phyloP scores from a whole-genome alignment of 169 alveolate genomes.

The Miamiensis avidus region DNA sequence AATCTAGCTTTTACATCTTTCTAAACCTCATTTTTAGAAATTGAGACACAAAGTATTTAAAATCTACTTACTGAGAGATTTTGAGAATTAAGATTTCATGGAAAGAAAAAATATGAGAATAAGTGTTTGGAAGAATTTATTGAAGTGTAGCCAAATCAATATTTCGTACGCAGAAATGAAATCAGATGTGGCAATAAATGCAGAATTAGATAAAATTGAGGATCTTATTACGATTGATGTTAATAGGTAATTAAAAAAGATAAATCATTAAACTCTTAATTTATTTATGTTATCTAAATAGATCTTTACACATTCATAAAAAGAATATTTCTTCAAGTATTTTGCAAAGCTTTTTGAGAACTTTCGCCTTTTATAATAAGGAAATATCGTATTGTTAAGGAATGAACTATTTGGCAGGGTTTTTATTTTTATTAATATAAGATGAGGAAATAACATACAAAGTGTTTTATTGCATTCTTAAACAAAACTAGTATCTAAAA shows the following conservation, averaged over 20 bases:
- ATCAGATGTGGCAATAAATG: slow-evolving; percentile 31
- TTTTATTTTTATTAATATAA: slow-evolving; percentile 20
- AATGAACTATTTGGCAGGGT: slow-evolving; percentile 51
- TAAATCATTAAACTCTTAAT: not conserved
- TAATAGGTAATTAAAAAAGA: slow-evolving; percentile 4
- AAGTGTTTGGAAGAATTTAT: slow-evolving; percentile 7
- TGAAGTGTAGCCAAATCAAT: not conserved
- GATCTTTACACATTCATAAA: slow-evolving; percentile 43
- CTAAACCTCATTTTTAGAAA: slow-evolving; percentile 1
- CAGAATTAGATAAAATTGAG: slow-evolving; percentile 29
- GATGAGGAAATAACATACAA: slow-evolving; percentile 34
- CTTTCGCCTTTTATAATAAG: slow-evolving; percentile 35
- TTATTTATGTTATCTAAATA: not conserved
- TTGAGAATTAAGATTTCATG: not conserved
- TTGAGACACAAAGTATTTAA: slow-evolving; percentile 23
- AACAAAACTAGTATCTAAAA: slow-evolving; percentile 26
- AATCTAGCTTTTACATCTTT: slow-evolving; percentile 8
- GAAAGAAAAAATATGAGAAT: slow-evolving; percentile 19
- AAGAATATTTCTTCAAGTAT: slow-evolving; percentile 20
- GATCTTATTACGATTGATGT: slow-evolving; percentile 42
- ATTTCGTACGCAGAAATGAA: slow-evolving; percentile 29
- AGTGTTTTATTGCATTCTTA: slow-evolving; percentile 32
- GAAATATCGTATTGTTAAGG: slow-evolving; percentile 51
- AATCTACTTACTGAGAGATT: slow-evolving; percentile 19
- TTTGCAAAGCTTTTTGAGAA: slow-evolving; percentile 41